Conservation (phyloP, 1,284 basidiomycete genomes). For the Xerocomus amazonicus region DNA sequence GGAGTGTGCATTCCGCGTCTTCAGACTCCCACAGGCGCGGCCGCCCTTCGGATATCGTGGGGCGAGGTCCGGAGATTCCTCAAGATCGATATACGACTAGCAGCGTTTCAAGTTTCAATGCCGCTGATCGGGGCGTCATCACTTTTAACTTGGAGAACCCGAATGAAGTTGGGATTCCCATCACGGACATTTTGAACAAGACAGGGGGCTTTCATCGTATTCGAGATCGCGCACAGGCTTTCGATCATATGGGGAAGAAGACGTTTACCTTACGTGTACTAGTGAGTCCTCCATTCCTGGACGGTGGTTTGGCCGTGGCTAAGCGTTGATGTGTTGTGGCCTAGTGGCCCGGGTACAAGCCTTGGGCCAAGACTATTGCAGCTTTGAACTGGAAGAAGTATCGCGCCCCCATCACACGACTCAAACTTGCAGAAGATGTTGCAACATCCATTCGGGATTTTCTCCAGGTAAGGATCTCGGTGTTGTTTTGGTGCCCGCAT, state of each 20-base stretch:
- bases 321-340: background rate
- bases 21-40: conserved; percentile 5
- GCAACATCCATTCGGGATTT: conserved; percentile 39
- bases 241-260: conserved; percentile 23
- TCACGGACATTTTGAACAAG: conserved; percentile 22
- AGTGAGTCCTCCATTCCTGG: conserved; percentile 10
- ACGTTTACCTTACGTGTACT: conserved; percentile 31
- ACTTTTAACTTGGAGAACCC: conserved; percentile 21
- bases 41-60: conserved; percentile 5
- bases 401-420: conserved; percentile 32
- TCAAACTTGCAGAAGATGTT: conserved; percentile 40
- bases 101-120: conserved; percentile 7
- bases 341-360: conserved; percentile 33
- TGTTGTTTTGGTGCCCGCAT: background rate
- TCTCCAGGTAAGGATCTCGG: conserved; percentile 29
- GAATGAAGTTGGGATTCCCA: conserved; percentile 19
- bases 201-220: conserved; percentile 11
- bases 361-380: conserved; percentile 29
- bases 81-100: conserved; percentile 22
- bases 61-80: conserved; percentile 22
- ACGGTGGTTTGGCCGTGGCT: background rate
- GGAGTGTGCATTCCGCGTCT: conserved; percentile 9
- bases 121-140: conserved; percentile 9
- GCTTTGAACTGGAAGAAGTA: conserved; percentile 30
- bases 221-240: conserved; percentile 10